Evolutionary conservation across 2,329 filamentous ascomycete species (phyloP).

Genomic region (Penicillium sp.): DNA sequence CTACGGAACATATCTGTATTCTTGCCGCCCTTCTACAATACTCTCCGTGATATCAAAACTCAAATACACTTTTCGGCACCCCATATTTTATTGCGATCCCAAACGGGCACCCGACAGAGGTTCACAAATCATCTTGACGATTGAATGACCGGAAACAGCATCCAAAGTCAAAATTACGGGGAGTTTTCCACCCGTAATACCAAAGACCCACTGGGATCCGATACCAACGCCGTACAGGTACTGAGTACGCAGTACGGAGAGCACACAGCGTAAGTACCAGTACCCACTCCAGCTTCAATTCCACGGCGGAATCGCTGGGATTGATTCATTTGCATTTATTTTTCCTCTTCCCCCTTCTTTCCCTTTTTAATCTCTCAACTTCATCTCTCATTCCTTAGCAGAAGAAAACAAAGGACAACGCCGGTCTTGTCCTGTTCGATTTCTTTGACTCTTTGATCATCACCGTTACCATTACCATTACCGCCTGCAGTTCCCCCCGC

Average conservation of each 20-base stretch:
- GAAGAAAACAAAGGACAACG: slow-evolving; percentile 11
- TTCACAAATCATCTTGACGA: not conserved
- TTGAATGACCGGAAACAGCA: not conserved
- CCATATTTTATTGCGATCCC: not conserved
- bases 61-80: not conserved
- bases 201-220: not conserved
- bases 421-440: slow-evolving; percentile 25
- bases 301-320: slow-evolving; percentile 20
- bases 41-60: not conserved
- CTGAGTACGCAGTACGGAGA: not conserved
- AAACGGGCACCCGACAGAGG: not conserved
- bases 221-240: not conserved
- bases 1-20: not conserved
- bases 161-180: not conserved
- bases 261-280: slow-evolving; percentile 2
- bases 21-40: not conserved
- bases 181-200: not conserved
- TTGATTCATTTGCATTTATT: slow-evolving; percentile 30
- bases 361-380: not conserved
- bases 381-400: not conserved
- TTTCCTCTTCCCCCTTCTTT: slow-evolving; percentile 9
- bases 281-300: slow-evolving; percentile 28
- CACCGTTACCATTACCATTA: slow-evolving; percentile 24
- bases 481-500: slow-evolving; percentile 23
- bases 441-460: not conserved